A percentile compares a stretch with the other conserved stretches of the same genome.
Evolutionary conservation across 2,329 filamentous ascomycete species (phyloP).

Genomic region (Colletotrichum truncatum): DNA sequence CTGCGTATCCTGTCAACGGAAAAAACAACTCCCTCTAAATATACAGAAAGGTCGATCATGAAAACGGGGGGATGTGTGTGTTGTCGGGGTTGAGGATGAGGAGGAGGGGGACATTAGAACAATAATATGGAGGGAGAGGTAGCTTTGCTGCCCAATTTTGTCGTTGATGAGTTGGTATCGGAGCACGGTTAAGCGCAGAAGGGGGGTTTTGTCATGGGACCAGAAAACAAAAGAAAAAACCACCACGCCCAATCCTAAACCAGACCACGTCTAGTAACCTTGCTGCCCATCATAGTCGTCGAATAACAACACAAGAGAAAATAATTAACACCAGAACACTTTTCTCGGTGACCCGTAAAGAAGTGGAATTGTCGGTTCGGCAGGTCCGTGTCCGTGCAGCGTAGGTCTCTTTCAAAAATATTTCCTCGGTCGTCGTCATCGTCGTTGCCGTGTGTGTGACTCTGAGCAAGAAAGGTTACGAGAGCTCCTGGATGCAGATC

Average conservation of each 20-base stretch:
- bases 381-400: background rate
- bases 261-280: slow-evolving; percentile 15
- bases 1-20: slow-evolving; percentile 27
- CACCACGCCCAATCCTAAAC: background rate
- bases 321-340: slow-evolving; percentile 11
- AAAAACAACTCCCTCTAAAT: slow-evolving; percentile 28
- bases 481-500: slow-evolving; percentile 48
- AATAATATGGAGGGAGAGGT: slow-evolving; percentile 28
- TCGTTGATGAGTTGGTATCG: slow-evolving; percentile 25
- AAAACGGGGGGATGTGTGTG: background rate
- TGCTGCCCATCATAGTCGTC: background rate
- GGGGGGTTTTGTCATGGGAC: slow-evolving; percentile 16
- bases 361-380: background rate
- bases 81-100: background rate
- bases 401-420: background rate
- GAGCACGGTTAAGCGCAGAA: background rate
- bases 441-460: background rate
- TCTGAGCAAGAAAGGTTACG: slow-evolving; percentile 30
- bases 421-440: slow-evolving; percentile 6
- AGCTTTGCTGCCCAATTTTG: slow-evolving; percentile 21
- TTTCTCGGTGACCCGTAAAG: background rate
- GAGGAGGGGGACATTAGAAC: slow-evolving; percentile 29
- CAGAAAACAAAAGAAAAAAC: slow-evolving; percentile 12
- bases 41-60: slow-evolving; percentile 31
- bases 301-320: slow-evolving; percentile 9